phyloP scores from a whole-genome alignment of 495 filamentous ascomycete genomes.

The Penicillium macrosclerotiorum region DNA sequence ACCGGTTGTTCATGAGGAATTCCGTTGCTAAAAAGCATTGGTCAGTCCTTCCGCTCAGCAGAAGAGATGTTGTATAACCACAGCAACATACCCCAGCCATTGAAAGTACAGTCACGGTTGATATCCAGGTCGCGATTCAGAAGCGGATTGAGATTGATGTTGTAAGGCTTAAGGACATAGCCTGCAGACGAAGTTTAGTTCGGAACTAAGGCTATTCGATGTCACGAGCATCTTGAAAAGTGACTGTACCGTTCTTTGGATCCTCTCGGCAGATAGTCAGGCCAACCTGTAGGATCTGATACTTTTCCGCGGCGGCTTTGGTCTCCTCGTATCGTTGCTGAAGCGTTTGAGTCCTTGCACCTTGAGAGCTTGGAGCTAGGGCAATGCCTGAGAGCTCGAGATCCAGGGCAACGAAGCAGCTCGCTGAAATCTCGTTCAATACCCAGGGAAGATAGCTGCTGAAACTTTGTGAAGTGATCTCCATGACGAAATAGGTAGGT shows the following conservation, averaged over 20 bases:
- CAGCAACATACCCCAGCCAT: constrained; percentile 45
- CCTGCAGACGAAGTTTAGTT: constrained; percentile 32
- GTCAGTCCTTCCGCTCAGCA: constrained; percentile 1
- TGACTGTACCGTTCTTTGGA: constrained; percentile 38
- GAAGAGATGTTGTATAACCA: neutral
- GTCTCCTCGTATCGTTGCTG: constrained; percentile 65
- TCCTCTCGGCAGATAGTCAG: constrained; percentile 65
- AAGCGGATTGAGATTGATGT: constrained; percentile 61
- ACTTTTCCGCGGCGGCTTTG: constrained; percentile 65
- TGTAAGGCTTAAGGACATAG: constrained; percentile 67
- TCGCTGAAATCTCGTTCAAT: constrained; percentile 53
- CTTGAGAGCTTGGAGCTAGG: constrained; percentile 22
- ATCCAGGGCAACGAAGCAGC: constrained; percentile 70
- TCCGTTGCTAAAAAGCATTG: constrained; percentile 45
- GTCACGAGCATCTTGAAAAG: too few relatives aligned
- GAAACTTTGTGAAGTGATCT: constrained; percentile 57
- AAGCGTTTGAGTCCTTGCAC: constrained; percentile 38
- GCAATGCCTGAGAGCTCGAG: constrained; percentile 75
- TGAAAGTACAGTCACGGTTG: constrained; percentile 54
- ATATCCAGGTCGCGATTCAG: constrained; percentile 47
- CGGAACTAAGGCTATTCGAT: neutral
- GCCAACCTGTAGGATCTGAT: constrained; percentile 74
- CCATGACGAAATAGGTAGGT: constrained; percentile 48
- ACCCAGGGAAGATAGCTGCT: constrained; percentile 54
- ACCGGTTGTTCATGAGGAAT: constrained; percentile 62